Base-by-base conservation (phyloP, 108 stramenopile species). In the Nitzschia sp. region DNA sequence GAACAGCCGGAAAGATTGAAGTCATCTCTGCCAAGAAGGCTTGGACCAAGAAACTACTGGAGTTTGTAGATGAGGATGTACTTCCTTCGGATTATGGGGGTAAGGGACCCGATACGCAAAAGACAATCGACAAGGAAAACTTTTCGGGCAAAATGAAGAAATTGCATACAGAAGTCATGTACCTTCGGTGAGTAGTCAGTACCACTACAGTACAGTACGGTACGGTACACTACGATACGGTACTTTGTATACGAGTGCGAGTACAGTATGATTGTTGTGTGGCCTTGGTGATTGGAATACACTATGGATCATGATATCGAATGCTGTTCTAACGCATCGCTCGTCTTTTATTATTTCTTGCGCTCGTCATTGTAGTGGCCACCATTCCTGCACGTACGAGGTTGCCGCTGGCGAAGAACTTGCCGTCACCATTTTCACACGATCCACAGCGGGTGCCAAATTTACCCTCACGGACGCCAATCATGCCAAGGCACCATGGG, bases 51-150 rank as follows among this genome's bases (percentile, higher is more conserved):
- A 75, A 73, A 54, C 68, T 93, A 9, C 41, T 72, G 59, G 89
- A 93, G 58, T 62, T 89, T 23, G 67, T 85, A 29, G 88, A 89
- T 69, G 85, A 47, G 9, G 85, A 86, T 62, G 76, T 87, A 59
- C 69, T 93, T 13, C 92, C 92, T 19, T 64, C 63, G 3, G 92
- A 93, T 67, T 93, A 93, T 65, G 92, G 92, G 53, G 92, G 92
- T 19, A 91, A 44, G 47, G 83, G 71, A 25, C 75, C 76, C 36
- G 69, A 79, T 28, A 88, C 89, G 17, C 79, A 82, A 15, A 72
- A 63, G 4, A 76, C 83, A 3, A 68, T 72, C 45, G 80, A 79
- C 45, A 81, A 84, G 60, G 78, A 75, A 21, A 19, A 30, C 27
- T 77, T 76, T 47, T 72, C 82, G 15, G 77, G 86, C 13, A 82